Base-by-base conservation (phyloP, 2,329 filamentous ascomycete genomes). In the Curvularia verruculosa region DNA sequence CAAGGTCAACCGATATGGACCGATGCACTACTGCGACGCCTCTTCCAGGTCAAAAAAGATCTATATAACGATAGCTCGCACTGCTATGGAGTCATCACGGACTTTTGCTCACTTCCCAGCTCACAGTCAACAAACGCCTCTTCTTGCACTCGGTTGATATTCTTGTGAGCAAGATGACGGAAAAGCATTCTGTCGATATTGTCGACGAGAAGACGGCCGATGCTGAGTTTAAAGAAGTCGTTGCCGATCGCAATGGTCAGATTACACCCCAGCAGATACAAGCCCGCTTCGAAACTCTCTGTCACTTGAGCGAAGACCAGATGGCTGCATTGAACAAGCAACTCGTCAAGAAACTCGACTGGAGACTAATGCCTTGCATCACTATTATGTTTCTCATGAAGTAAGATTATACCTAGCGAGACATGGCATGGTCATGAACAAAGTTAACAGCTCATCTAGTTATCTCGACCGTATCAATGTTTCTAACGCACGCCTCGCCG, bases 391-490 rank as follows among this genome's bases (percentile, higher is more conserved):
- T 72, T 39, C 56, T 72, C 1, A 68, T 73, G 69, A 71, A 68
- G 64, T 70, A 60, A 46, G 37, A 50, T 13, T 19, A 21, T 41
- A 15, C 9, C 26, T 3, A 47, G 19, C n/a, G 5, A 34, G 9
- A 7, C 12, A 15, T 28, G 31, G 5, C 9, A 13, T 34, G 5
- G 1, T 19, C 8, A 19, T 23, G 23, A 18, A 26, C 21, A 29
- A 34, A 19, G 24, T 37, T 59, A n/a, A 56, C 19, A 52, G 10
- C 10, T 13, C 26, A 75, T 19, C 10, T 24, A 54, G 75, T 60
- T 78, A 77, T 47, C 65, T 78, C 10, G 76, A 78, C 46, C 71
- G 77, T 12, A 77, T 78, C 65, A 77, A 78, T 46, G 74, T 78
- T 23, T 72, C 73, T 1, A 75, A 76, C 8, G 77, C 77, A 34